Evolutionary conservation across 2,329 filamentous ascomycete species (phyloP).

Genomic region (Alternaria triticina): DNA sequence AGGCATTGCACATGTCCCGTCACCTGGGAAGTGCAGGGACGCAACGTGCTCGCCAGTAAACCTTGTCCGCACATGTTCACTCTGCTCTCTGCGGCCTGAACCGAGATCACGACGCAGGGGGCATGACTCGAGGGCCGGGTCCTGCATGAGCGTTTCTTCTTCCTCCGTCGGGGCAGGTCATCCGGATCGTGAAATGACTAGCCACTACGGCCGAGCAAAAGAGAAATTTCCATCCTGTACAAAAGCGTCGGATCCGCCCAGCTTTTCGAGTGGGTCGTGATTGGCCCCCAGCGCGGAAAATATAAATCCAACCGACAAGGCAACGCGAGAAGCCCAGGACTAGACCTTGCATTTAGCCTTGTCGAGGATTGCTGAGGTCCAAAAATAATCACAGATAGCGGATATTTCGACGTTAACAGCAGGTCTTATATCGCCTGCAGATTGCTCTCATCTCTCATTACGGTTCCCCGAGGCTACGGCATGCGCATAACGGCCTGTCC

Average conservation of each 20-base stretch:
- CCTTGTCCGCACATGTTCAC: constrained; percentile 8
- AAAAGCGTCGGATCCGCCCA: not conserved
- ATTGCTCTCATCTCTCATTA: constrained; percentile 44
- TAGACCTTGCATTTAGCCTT: constrained; percentile 37
- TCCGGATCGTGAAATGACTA: constrained; percentile 6
- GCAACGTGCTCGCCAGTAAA: not conserved
- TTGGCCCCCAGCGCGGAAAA: constrained; percentile 31
- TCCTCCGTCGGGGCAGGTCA: constrained; percentile 16
- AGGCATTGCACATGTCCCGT: constrained; percentile 1
- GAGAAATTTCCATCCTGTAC: not conserved
- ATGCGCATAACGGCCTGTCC: constrained; percentile 30
- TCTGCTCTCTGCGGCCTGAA: constrained; percentile 22
- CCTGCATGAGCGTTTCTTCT: constrained; percentile 35
- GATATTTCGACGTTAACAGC: constrained; percentile 45
- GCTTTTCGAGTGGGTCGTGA: constrained; percentile 16
- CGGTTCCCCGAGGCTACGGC: constrained; percentile 34
- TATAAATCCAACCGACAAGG: constrained; percentile 25
- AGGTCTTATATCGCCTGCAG: constrained; percentile 39
- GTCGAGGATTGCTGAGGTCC: constrained; percentile 30
- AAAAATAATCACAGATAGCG: constrained; percentile 40
- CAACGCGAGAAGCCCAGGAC: constrained; percentile 27
- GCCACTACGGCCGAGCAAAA: constrained; percentile 11
- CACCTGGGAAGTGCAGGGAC: not conserved
- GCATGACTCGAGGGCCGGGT: constrained; percentile 19
- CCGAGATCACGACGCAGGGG: constrained; percentile 29